These are phyloP conservation scores for Diaporthe ilicicola DNA, from an alignment of 2,329 filamentous ascomycete species.

Conservation along the genomic window DNA sequence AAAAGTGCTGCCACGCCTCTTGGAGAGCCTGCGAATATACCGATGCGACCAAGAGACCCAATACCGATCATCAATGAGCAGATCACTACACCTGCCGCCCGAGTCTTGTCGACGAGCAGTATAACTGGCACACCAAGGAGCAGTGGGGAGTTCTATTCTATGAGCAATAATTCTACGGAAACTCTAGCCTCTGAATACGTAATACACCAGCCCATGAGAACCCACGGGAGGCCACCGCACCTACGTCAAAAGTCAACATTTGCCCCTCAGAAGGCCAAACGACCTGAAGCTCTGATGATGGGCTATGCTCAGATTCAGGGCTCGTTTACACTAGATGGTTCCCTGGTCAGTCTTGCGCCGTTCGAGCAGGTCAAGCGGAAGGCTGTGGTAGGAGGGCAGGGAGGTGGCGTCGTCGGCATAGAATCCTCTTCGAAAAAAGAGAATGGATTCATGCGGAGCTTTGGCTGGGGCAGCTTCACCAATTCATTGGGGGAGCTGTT, in stretches of 20 bases:
- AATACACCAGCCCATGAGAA: slow-evolving; percentile 54
- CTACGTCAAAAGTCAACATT: slow-evolving; percentile 57
- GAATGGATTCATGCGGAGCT: slow-evolving; percentile 80
- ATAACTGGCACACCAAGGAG: slow-evolving; percentile 83
- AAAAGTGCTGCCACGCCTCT: slow-evolving; percentile 40
- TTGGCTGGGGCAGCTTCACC: slow-evolving; percentile 89
- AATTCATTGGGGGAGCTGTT: slow-evolving; percentile 88
- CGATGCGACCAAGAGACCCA: slow-evolving; percentile 52
- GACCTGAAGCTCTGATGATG: slow-evolving; percentile 92
- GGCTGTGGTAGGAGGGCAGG: slow-evolving; percentile 86
- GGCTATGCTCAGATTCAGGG: slow-evolving; percentile 95
- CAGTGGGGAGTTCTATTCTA: slow-evolving; percentile 92
- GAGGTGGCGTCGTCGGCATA: slow-evolving; percentile 84
- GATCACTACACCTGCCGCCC: slow-evolving; percentile 65
- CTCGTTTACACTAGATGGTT: slow-evolving; percentile 90
- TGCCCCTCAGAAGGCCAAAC: slow-evolving; percentile 52
- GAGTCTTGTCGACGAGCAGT: slow-evolving; percentile 81
- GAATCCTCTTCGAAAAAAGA: slow-evolving; percentile 75
- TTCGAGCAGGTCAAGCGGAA: slow-evolving; percentile 98
- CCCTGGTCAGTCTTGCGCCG: slow-evolving; percentile 84
- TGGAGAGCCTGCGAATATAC: slow-evolving; percentile 46
- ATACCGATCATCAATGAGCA: slow-evolving; percentile 65
- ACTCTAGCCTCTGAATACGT: slow-evolving; percentile 91
- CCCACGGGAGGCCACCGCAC: slow-evolving; percentile 52
- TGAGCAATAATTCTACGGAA: slow-evolving; percentile 95